These are phyloP conservation scores for Oryza nivara DNA, from an alignment of 176 grass and related monocot species.

Conservation along the genomic window DNA sequence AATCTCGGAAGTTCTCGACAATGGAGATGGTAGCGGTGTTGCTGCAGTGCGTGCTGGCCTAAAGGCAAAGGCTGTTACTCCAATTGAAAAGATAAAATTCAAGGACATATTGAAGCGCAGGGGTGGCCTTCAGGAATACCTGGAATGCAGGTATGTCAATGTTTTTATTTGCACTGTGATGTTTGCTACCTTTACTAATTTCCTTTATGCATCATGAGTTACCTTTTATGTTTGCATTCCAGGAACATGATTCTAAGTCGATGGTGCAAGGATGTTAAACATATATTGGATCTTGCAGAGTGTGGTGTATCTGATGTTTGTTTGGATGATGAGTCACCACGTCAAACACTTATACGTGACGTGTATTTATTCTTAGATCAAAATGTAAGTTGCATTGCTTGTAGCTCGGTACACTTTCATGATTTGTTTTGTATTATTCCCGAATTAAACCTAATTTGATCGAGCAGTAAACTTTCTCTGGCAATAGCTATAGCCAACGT, in stretches of 20 bases:
- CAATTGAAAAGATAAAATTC: slow-evolving; percentile 96
- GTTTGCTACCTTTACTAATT: slow-evolving; percentile 27
- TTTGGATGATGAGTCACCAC: slow-evolving; percentile 59
- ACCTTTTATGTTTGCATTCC: slow-evolving; percentile 50
- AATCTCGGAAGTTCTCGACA: slow-evolving; percentile 41
- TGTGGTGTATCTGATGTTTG: slow-evolving; percentile 72
- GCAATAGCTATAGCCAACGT: slow-evolving; percentile 15
- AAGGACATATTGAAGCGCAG: slow-evolving; percentile 88
- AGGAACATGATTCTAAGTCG: slow-evolving; percentile 87
- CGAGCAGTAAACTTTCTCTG: slow-evolving; percentile 21
- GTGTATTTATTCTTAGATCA: slow-evolving; percentile 90
- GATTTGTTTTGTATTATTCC: slow-evolving; percentile 24
- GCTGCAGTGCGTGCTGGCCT: slow-evolving; percentile 83
- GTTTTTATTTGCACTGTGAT: neutral
- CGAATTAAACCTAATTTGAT: slow-evolving; percentile 21
- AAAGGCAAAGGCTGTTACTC: slow-evolving; percentile 66
- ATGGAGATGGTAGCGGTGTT: slow-evolving; percentile 47
- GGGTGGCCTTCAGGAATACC: slow-evolving; percentile 88
- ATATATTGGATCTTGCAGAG: slow-evolving; percentile 70
- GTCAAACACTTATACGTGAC: slow-evolving; percentile 66
- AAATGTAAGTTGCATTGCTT: slow-evolving; percentile 71
- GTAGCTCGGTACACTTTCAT: neutral
- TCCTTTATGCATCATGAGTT: slow-evolving; percentile 36
- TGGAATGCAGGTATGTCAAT: slow-evolving; percentile 81
- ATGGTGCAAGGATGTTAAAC: slow-evolving; percentile 92